phyloP scores from a whole-genome alignment of 768 basidiomycete genomes.

The Hypholoma fasciculare region DNA sequence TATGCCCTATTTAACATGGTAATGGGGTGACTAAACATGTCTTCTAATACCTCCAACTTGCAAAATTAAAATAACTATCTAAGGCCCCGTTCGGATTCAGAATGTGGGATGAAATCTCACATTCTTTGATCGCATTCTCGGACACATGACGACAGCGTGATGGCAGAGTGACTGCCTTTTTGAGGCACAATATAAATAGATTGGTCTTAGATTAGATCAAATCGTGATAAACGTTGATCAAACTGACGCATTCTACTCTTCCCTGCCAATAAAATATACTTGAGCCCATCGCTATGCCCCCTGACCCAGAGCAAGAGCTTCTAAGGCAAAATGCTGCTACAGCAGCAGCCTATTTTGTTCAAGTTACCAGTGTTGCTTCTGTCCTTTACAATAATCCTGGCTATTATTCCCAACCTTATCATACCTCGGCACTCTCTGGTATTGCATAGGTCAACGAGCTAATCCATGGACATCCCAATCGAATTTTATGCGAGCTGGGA shows the following conservation, averaged over 20 bases:
- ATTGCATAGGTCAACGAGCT: slow-evolving; percentile 19
- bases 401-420: slow-evolving; percentile 14
- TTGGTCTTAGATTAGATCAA: background rate
- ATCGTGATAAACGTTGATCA: background rate
- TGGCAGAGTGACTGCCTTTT: background rate
- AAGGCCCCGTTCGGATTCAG: background rate
- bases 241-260: background rate
- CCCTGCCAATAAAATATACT: background rate
- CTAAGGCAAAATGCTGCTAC: background rate
- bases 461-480: slow-evolving; percentile 15
- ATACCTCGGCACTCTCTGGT: slow-evolving; percentile 16
- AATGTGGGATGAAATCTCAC: too few relatives aligned
- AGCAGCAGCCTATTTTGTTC: slow-evolving; percentile 6
- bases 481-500: slow-evolving; percentile 14
- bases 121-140: too few relatives aligned
- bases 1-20: too few relatives aligned
- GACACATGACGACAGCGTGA: background rate
- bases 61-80: too few relatives aligned
- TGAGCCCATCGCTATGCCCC: background rate
- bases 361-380: slow-evolving; percentile 4
- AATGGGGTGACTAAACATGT: too few relatives aligned
- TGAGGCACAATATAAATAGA: background rate
- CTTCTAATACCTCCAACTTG: too few relatives aligned
- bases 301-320: background rate
- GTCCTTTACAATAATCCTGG: slow-evolving; percentile 1